Evolutionary conservation across 495 filamentous ascomycete species (phyloP).

Genomic region (Chaetomium fimeti): DNA sequence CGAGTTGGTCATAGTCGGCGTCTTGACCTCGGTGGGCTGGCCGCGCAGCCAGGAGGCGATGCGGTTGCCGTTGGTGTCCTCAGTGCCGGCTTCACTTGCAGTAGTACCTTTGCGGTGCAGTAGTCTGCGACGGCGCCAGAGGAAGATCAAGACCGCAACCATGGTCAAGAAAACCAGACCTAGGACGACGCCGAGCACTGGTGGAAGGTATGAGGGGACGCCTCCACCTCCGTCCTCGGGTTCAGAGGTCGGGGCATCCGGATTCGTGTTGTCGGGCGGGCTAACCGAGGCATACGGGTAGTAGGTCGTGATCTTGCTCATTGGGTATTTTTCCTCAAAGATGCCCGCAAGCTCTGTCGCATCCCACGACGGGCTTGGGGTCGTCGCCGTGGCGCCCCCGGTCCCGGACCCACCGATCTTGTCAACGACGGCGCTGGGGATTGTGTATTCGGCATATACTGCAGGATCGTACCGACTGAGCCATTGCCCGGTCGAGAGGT

Average conservation of each 20-base stretch:
- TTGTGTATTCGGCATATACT: constrained; percentile 56
- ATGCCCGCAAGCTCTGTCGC: constrained; percentile 50
- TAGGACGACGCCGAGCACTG: constrained; percentile 65
- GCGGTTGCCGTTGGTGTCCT: constrained; percentile 42
- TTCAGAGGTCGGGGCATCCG: constrained; percentile 17
- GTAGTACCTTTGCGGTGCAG: constrained; percentile 31
- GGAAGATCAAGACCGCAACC: constrained; percentile 51
- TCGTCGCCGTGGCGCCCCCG: constrained; percentile 60
- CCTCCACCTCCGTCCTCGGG: constrained; percentile 34
- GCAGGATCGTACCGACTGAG: constrained; percentile 60
- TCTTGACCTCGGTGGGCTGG: constrained; percentile 42
- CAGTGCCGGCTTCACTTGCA: constrained; percentile 46
- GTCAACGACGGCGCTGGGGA: constrained; percentile 56
- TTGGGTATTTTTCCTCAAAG: constrained; percentile 57
- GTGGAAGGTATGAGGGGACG: constrained; percentile 59
- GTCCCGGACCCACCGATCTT: constrained; percentile 60
- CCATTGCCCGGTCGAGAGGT: constrained; percentile 60
- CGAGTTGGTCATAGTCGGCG: constrained; percentile 46
- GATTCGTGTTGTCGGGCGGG: constrained; percentile 39
- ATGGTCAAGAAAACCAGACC: constrained; percentile 60
- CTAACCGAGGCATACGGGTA: constrained; percentile 57
- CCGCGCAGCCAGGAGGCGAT: constrained; percentile 49
- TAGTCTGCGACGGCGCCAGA: constrained; percentile 54
- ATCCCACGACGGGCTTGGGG: constrained; percentile 45
- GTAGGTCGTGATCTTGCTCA: constrained; percentile 53